phyloP scores from a whole-genome alignment of 306 rosid genomes.

The Cicer chorassanicum region DNA sequence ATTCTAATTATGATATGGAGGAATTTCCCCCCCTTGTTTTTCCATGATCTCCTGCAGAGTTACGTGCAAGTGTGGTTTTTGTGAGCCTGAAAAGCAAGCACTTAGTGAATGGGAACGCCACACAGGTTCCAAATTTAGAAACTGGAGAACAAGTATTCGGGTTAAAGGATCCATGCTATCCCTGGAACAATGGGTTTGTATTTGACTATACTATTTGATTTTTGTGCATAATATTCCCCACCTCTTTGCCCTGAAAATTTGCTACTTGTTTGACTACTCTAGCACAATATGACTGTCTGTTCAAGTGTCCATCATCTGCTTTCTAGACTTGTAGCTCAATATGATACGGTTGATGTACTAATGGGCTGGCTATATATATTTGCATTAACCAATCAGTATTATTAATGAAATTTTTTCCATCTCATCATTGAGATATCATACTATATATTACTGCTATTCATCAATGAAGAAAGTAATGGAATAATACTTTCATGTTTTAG shows the following conservation, averaged over 20 bases:
- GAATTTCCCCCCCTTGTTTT: conserved; percentile 7
- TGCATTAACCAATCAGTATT: conserved; percentile 27
- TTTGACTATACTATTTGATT: conserved; percentile 15
- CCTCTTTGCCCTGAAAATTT: conserved; percentile 10
- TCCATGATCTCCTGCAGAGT: conserved; percentile 61
- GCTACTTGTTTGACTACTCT: conserved; percentile 25
- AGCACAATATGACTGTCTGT: conserved; percentile 25
- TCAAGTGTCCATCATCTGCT: background rate
- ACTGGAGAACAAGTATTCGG: conserved; percentile 81
- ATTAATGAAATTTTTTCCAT: conserved; percentile 2
- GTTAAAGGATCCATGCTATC: conserved; percentile 78
- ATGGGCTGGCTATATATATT: background rate
- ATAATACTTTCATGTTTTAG: no score
- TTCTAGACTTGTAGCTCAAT: background rate
- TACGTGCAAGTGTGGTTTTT: conserved; percentile 76
- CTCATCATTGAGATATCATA: conserved; percentile 14
- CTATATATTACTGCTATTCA: conserved; percentile 21
- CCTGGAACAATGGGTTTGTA: conserved; percentile 86
- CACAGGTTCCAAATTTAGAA: conserved; percentile 78
- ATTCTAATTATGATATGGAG: conserved; percentile 19
- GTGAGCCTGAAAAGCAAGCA: conserved; percentile 74
- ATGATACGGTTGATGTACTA: conserved; percentile 1
- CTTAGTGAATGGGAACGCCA: conserved; percentile 86
- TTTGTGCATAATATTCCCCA: conserved; percentile 36
- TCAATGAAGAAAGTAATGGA: background rate